phyloP scores from a whole-genome alignment of 2,329 filamentous ascomycete species.

The Epichloe uncinata region DNA sequence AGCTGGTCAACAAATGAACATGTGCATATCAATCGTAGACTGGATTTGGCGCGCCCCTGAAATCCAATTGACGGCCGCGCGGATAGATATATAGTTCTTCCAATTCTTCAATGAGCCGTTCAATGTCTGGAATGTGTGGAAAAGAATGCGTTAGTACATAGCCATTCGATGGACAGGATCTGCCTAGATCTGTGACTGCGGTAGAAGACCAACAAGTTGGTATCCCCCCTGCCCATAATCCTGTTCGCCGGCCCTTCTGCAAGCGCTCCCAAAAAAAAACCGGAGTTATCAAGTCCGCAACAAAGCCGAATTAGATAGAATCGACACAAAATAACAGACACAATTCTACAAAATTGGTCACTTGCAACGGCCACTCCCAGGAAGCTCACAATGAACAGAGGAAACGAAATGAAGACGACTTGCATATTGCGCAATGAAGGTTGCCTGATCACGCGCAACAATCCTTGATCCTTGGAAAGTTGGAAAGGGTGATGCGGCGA shows the following conservation, averaged over 20 bases:
- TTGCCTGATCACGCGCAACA: not conserved
- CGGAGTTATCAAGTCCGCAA: not conserved
- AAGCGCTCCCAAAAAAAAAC: not conserved
- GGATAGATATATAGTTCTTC: too few species aligned
- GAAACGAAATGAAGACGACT: not conserved
- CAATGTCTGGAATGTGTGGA: too few species aligned
- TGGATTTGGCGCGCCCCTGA: not conserved
- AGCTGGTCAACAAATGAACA: not conserved
- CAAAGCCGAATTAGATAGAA: not conserved
- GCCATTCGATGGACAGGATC: too few species aligned
- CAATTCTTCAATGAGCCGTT: too few species aligned
- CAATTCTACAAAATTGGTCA: not conserved
- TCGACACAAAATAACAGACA: not conserved
- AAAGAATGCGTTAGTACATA: too few species aligned
- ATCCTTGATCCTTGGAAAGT: not conserved
- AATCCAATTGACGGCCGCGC: not conserved
- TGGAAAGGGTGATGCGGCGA: not conserved
- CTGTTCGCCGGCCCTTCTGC: not conserved
- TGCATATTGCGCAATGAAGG: conserved; percentile 1
- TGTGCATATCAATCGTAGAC: not conserved
- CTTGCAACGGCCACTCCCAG: not conserved
- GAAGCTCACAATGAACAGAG: too few species aligned
- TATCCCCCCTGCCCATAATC: not conserved
- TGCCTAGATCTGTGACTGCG: too few species aligned
- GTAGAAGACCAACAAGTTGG: too few species aligned